Conservation (phyloP, 208 protist species). For the Leishmania arabica region DNA sequence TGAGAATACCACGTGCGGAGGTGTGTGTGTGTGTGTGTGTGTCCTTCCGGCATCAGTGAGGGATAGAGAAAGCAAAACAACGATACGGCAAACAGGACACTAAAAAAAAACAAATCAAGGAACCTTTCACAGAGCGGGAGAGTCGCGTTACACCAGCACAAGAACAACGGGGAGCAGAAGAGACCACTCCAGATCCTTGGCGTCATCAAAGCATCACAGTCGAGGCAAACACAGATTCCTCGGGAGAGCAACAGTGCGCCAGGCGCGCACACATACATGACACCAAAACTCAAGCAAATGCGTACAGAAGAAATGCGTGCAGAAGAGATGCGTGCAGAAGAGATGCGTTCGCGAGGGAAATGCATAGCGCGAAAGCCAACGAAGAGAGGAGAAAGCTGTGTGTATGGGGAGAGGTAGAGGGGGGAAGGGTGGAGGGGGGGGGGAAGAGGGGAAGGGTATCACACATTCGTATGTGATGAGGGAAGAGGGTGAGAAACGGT, state of each 20-base stretch:
- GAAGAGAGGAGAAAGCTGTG: not conserved
- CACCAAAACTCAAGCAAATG: not conserved
- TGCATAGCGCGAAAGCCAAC: not conserved
- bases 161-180: not conserved
- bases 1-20: too few species aligned
- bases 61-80: not conserved
- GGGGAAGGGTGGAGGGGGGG: not conserved
- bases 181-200: not conserved
- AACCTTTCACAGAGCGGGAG: not conserved
- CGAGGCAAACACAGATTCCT: not conserved
- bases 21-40: too few species aligned
- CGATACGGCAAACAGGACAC: not conserved
- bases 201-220: not conserved
- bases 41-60: not conserved
- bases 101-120: not conserved
- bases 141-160: not conserved
- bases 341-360: not conserved
- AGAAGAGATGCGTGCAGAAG: not conserved
- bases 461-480: not conserved
- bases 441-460: not conserved
- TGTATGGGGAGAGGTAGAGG: not conserved
- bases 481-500: not conserved
- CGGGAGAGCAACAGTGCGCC: not conserved
- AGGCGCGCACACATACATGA: not conserved
- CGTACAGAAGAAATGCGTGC: not conserved